These are phyloP conservation scores for Thielaviopsis euricoi DNA, from an alignment of 2,329 filamentous ascomycete genomes.

Conservation along the genomic window DNA sequence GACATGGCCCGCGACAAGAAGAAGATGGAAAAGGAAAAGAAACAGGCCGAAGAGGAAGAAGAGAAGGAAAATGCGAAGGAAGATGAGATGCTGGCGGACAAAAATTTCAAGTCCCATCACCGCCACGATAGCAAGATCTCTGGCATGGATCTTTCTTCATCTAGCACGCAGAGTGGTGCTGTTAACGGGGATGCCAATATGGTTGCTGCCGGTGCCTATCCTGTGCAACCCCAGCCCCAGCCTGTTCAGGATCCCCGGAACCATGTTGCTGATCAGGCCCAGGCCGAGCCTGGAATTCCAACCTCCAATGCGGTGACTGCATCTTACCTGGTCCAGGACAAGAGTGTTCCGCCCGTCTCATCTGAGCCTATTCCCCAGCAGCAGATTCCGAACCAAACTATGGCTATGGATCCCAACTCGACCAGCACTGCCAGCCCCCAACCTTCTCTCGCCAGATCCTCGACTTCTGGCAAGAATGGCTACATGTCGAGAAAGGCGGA, in stretches of 20 bases:
- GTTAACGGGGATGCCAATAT: background rate
- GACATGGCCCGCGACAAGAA: constrained; percentile 18
- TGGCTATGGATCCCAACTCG: background rate
- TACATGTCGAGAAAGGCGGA: constrained; percentile 4
- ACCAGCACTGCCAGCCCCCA: background rate
- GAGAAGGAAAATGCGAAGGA: background rate
- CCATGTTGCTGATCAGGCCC: background rate
- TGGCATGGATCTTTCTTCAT: background rate
- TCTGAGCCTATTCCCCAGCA: background rate
- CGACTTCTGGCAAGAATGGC: background rate
- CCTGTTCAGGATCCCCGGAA: background rate
- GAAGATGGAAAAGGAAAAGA: constrained; percentile 7
- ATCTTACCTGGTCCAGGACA: constrained; percentile 4
- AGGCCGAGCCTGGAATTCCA: background rate
- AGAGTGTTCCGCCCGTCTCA: background rate
- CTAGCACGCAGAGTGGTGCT: background rate
- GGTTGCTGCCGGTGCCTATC: background rate
- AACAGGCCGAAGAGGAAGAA: background rate
- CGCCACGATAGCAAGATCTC: constrained; percentile 9
- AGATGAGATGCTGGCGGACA: background rate
- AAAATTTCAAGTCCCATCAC: background rate
- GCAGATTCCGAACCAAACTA: background rate
- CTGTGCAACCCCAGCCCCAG: background rate
- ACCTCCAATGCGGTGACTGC: constrained; percentile 8
- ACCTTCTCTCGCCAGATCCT: background rate